Evolutionary conservation across 208 protist genomes (phyloP), one percentile per base, ranked within the genome.

Genomic region (Crithidia brevicula): DNA sequence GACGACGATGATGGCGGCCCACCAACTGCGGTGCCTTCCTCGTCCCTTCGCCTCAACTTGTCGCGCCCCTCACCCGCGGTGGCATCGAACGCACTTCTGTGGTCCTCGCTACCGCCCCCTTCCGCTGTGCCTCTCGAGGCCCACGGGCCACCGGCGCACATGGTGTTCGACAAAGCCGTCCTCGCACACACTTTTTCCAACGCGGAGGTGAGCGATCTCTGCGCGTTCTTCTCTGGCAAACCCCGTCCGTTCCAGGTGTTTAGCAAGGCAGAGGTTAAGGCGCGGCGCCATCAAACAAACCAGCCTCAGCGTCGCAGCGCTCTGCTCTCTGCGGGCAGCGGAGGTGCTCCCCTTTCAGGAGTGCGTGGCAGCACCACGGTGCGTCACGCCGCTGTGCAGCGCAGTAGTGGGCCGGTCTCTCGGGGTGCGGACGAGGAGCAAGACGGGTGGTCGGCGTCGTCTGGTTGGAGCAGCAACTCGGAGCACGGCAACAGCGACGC

Each of bases 361-460:
- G 45, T 46, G 1, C 25, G 18, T 5, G 3, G 31, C 27, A 36
- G n/a, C 4, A 33, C 49, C 20, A 8, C 61, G 16, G 11, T 50
- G 42, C 16, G 6, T 25, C 22, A 22, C 42, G 28, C 28, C 9
- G 31, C 20, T 20, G 27, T 16, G n/a, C 42, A 27, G 10, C 18
- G 18, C 34, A 33, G 46, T 11, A 11, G 28, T 25, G n/a, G 30
- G 33, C 46, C 20, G n/a, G 25, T 7, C 31, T 13, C 25, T n/a
- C 46, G 38, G 3, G 30, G 23, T 23, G 20, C 25, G n/a, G 43
- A 67, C 33, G 53, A 45, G 25, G 53, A 62, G 25, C 65, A 63
- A 4, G 70, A 76, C 36, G 70, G 62, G 45, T 76, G 70, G 70
- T 66, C 56, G 4, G 30, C 56, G 28, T 76, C 70, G 43, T 70